Evolutionary conservation across 345 rosid species (phyloP).

Genomic region (Euphorbia lathyris): DNA sequence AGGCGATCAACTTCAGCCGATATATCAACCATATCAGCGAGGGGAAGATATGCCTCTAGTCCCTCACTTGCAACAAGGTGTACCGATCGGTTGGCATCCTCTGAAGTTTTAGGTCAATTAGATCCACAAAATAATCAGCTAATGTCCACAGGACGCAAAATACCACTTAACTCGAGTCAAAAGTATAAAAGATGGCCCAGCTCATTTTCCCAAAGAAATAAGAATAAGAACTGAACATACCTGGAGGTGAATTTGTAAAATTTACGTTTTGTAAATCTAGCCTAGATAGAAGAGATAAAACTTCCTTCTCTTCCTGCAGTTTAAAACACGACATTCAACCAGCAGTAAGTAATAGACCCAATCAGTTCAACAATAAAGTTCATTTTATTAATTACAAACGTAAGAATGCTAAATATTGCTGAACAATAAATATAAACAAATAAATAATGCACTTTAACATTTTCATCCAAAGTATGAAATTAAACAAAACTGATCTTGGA

Average conservation of each 20-base stretch:
- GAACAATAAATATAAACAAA: not conserved
- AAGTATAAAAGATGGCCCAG: not conserved
- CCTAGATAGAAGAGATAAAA: constrained; percentile 76
- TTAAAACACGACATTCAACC: not conserved
- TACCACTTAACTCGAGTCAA: not conserved
- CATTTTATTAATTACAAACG: not conserved
- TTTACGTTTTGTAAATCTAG: constrained; percentile 64
- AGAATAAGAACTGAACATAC: constrained; percentile 29
- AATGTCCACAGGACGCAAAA: not conserved
- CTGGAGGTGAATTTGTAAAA: constrained; percentile 68
- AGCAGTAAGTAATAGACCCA: not conserved
- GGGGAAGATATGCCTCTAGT: constrained; percentile 94
- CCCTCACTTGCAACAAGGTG: constrained; percentile 97
- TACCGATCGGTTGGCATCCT: constrained; percentile 72
- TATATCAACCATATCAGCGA: constrained; percentile 88
- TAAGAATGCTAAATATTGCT: not conserved
- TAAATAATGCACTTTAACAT: not conserved
- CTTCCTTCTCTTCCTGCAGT: constrained; percentile 83
- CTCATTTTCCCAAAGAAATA: not conserved
- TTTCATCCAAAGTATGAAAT: not conserved
- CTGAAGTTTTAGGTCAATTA: constrained; percentile 35
- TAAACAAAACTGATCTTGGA: not conserved
- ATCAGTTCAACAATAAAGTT: not conserved
- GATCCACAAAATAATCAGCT: constrained; percentile 6
- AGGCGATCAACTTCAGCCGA: constrained; percentile 88